A percentile compares a stretch with the other conserved stretches of the same genome.
Conservation (phyloP, 768 basidiomycete species). For the Trametes cubensis region DNA sequence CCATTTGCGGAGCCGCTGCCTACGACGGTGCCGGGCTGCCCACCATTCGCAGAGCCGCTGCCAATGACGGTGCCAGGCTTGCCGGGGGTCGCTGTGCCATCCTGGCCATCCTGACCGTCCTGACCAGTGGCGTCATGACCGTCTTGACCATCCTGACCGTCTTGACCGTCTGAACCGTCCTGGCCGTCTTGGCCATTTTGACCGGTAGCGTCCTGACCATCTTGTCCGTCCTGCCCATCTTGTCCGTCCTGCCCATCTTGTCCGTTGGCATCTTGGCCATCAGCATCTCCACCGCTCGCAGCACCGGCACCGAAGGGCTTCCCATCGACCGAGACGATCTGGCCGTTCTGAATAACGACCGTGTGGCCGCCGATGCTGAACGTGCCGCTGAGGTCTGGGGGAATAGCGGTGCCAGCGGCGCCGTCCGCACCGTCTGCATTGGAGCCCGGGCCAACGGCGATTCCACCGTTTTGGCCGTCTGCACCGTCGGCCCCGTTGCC, state of each 20-base stretch:
- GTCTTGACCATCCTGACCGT: background rate
- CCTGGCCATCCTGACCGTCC: background rate
- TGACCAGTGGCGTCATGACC: background rate
- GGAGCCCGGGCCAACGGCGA: background rate
- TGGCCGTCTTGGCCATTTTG: background rate
- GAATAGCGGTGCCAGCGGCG: background rate
- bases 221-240: background rate
- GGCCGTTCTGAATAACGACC: constrained; percentile 4
- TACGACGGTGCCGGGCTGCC: background rate
- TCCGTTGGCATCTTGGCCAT: background rate
- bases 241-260: background rate
- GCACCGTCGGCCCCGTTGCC: background rate
- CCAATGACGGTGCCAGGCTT: background rate
- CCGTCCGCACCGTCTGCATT: background rate
- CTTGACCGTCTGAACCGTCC: background rate
- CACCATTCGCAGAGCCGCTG: background rate
- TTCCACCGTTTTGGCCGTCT: constrained; percentile 1
- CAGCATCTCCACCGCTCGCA: background rate
- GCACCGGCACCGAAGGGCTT: background rate
- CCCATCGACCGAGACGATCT: constrained; percentile 6
- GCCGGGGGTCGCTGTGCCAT: background rate
- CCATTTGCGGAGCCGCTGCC: background rate
- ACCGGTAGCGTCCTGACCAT: background rate
- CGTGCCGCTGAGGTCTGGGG: background rate
- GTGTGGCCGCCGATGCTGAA: constrained; percentile 9